phyloP scores from a whole-genome alignment of 139 green algal species.

The Edaphochlamys debaryana region DNA sequence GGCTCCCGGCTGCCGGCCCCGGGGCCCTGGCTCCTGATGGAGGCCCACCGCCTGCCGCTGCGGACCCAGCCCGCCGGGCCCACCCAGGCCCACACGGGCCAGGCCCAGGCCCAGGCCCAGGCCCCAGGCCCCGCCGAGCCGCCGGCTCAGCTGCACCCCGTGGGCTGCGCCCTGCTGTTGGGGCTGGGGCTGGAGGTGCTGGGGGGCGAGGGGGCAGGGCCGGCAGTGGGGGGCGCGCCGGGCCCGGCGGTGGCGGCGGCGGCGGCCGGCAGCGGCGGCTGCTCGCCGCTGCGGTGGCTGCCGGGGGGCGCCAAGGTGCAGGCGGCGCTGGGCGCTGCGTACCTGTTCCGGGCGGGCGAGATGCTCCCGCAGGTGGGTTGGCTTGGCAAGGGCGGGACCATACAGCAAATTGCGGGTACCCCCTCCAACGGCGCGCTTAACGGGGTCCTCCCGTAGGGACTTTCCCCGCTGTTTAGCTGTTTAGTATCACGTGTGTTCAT shows the following conservation, averaged over 20 bases:
- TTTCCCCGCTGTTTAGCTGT: no score
- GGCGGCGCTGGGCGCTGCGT: conserved; percentile 39
- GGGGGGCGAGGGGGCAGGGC: no score
- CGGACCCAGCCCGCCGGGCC: background rate
- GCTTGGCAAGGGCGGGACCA: no score
- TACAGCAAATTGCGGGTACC: no score
- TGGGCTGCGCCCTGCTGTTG: conserved; percentile 52
- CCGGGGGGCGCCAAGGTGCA: conserved; percentile 22
- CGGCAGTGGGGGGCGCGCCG: background rate
- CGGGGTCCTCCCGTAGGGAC: no score
- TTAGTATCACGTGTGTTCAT: no score
- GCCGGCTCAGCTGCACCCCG: conserved; percentile 27
- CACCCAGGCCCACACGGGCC: background rate
- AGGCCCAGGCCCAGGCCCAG: background rate
- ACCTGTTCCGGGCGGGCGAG: conserved; percentile 44
- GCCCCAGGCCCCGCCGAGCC: background rate
- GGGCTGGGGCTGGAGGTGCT: conserved; percentile 43
- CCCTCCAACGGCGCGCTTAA: no score
- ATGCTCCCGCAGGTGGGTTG: conserved; percentile 41
- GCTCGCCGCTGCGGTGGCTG: conserved; percentile 28
- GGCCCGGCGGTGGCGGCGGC: background rate
- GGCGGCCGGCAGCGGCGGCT: background rate
- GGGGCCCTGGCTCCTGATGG: conserved; percentile 34
- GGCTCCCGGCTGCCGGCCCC: conserved; percentile 42
- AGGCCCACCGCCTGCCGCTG: conserved; percentile 33